Evolutionary conservation across 2,329 filamentous ascomycete genomes (phyloP), one percentile per base, ranked within the genome.

Genomic region (Tolypocladium ophioglossoides): DNA sequence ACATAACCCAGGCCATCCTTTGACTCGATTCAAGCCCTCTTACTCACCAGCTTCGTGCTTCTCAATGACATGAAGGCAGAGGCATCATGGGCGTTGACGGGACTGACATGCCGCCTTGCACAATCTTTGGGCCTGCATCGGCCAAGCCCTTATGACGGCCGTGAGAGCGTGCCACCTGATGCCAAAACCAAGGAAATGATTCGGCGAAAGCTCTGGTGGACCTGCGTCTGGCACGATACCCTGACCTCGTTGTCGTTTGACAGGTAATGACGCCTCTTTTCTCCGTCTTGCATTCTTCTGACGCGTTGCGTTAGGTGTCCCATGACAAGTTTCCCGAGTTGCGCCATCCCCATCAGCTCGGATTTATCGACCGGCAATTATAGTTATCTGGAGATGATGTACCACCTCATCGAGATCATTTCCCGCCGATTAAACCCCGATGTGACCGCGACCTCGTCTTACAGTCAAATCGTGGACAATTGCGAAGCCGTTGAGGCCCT

Each of bases 41-140:
- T 86, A 1, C 74, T 86, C 46, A 81, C 80, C 4, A 78, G 80
- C 34, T 85, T 85, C 57, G 82, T 84, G 2, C 70, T 86, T 2
- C 70, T 85, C 30, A 86, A 86, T 59, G 83, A 86, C 56, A 86
- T 86, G 83, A 85, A 85, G 62, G 82, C 83, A 1, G 83, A 86
- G 61, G 83, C 81, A 0, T 85, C 83, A 0, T 86, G 83, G 83
- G 82, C 82, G 0, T 65, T 86, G 52, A 75, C 84, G 51, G 83
- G 82, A 0, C 74, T 85, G 47, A 84, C 82, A 0, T 84, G 82
- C 57, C 76, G 83, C 30, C 72, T 86, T n/a, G 83, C 83, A 0
- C 82, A 85, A 62, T 84, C 82, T 0, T 70, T 86, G 1, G 83
- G 83, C 5, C 70, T 86, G 12, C 83, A 86, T 62, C 72, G 78